These are phyloP conservation scores for Mycena floridula DNA, from an alignment of 768 basidiomycete genomes.

Conservation along the genomic window DNA sequence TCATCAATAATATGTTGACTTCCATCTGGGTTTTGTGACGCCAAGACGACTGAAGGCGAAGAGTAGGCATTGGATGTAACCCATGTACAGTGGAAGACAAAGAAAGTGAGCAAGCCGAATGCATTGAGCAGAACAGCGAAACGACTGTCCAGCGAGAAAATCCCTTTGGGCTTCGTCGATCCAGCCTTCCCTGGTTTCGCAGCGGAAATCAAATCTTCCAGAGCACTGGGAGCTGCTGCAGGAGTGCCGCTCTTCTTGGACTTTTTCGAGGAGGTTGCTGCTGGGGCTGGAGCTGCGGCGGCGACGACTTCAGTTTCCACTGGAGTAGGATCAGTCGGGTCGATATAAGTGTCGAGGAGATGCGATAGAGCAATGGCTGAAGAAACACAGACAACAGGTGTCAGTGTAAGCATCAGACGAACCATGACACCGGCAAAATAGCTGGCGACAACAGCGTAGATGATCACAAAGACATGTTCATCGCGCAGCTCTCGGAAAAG, in stretches of 20 bases:
- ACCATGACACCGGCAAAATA: conserved; percentile 99
- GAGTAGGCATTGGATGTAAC: conserved; percentile 94
- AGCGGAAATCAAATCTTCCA: conserved; percentile 36
- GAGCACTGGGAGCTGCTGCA: conserved; percentile 20
- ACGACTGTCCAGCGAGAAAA: conserved; percentile 85
- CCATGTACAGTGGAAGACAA: conserved; percentile 96
- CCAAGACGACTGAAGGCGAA: conserved; percentile 93
- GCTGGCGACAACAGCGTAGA: conserved; percentile 91
- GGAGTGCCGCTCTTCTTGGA: conserved; percentile 54
- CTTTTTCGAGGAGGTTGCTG: conserved; percentile 45
- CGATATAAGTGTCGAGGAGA: conserved; percentile 85
- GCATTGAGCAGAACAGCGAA: conserved; percentile 69
- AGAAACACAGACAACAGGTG: conserved; percentile 92
- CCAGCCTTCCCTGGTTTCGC: conserved; percentile 29
- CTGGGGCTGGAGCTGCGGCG: conserved; percentile 22
- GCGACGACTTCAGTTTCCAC: conserved; percentile 46
- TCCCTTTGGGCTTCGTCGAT: conserved; percentile 44
- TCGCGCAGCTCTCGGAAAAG: conserved; percentile 94
- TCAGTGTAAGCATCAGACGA: conserved; percentile 94
- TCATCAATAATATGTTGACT: conserved; percentile 95
- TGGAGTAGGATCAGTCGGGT: conserved; percentile 79
- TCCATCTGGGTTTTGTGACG: conserved; percentile 75
- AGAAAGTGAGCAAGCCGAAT: conserved; percentile 74
- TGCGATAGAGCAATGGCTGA: conserved; percentile 88
- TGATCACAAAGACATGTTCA: conserved; percentile 97